Base-by-base conservation (phyloP, 257 asterid genomes). In the Solanum sitiens region DNA sequence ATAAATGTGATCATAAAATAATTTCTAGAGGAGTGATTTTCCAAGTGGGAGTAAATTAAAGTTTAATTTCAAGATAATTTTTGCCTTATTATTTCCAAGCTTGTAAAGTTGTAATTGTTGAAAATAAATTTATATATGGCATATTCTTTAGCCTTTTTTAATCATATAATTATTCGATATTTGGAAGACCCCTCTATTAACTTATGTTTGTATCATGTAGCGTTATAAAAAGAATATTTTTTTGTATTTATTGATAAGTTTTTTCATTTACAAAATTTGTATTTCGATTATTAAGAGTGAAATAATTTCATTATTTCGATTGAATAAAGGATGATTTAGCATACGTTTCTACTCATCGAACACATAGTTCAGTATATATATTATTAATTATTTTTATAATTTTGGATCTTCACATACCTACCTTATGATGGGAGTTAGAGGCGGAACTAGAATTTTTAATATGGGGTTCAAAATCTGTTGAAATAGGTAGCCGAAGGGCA, bases 31-130 rank as follows among this genome's bases (percentile, higher is more conserved):
- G 83, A 76, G n/a, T 42, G 37, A 50, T 76, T 59, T 59, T 59
- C 25, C 67, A 76, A 76, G 42, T 44, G 44, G 84, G 63, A 77
- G 32, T 77, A 14, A 42, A 42, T 76, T 76, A 76, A 42, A 76
- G 61, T 42, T 76, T 42, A 21, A 42, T 42, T 42, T 14, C 37
- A 42, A 76, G n/a, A 39, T 76, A n/a, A 76, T 3, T 76, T 13
- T n/a, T 76, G 37, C 61, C 25, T 42, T 42, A 42, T 42, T 42
- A 33, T 42, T 76, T 76, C 61, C 23, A 27, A 42, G 61, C 61
- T 42, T 42, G 37, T 56, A 56, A 56, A 18, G 65, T 56, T 56
- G 65, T 42, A 50, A 76, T n/a, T 42, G 61, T 76, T n/a, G 61
- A 33, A 76, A 68, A 27, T 68, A 75, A 76, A 40, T 40, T 76